Percentiles rank a stretch among this genome's conserved stretches.
phyloP scores from a whole-genome alignment of 2,329 filamentous ascomycete genomes.

The Cladophialophora psammophila region DNA sequence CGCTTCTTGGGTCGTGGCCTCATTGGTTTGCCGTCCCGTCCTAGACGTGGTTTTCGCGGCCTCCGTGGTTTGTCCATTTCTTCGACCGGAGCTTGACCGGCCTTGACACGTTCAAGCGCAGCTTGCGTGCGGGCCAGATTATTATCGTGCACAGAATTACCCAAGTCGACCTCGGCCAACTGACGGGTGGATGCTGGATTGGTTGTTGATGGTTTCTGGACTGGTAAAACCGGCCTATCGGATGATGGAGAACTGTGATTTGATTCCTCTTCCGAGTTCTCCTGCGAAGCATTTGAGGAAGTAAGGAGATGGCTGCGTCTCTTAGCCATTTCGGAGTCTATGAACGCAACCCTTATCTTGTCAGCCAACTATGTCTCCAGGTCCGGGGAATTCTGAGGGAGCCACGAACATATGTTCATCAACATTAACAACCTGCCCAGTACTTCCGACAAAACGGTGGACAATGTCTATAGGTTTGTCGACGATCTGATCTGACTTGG shows the following conservation, averaged over 20 bases:
- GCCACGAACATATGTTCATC: constrained; percentile 70
- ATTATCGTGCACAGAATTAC: constrained; percentile 52
- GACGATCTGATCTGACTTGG: constrained; percentile 31
- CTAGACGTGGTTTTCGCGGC: constrained; percentile 46
- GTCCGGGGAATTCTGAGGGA: constrained; percentile 21
- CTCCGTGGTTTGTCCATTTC: constrained; percentile 38
- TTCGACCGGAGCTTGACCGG: constrained; percentile 39
- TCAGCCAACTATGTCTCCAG: constrained; percentile 56
- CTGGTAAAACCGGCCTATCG: constrained; percentile 44
- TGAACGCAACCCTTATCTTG: constrained; percentile 70
- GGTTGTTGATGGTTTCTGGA: constrained; percentile 2
- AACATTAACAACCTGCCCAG: constrained; percentile 64
- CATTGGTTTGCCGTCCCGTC: constrained; percentile 54
- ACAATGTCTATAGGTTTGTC: constrained; percentile 50
- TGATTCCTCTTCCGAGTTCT: constrained; percentile 22
- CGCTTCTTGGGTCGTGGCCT: constrained; percentile 51
- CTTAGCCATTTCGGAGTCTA: constrained; percentile 72
- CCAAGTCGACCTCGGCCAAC: constrained; percentile 65
- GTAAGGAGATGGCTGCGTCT: constrained; percentile 42
- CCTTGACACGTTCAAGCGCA: constrained; percentile 53
- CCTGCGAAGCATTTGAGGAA: constrained; percentile 38
- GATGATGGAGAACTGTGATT: constrained; percentile 1
- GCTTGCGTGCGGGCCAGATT: constrained; percentile 55
- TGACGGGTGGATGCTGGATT: constrained; percentile 60
- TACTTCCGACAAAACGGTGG: constrained; percentile 65